Conservation (phyloP, 23 red algal species). For the Cyanidioschyzon merolae region DNA sequence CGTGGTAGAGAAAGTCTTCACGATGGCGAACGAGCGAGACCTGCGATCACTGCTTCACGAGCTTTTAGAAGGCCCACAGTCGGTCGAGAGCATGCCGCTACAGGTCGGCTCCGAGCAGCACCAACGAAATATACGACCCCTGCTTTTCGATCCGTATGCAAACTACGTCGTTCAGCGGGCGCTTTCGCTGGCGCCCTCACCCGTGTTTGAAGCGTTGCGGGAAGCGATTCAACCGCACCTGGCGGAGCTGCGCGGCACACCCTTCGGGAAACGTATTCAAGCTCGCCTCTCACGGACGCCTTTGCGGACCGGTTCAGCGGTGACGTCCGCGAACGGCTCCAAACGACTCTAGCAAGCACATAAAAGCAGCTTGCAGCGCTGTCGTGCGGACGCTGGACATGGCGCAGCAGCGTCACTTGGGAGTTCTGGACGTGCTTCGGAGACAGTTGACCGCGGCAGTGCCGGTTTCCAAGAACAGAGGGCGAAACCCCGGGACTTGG, state of each 20-base stretch:
- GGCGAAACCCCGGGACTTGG: too few species aligned
- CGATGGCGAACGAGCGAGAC: slow-evolving; percentile 33
- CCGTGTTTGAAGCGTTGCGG: slow-evolving; percentile 75
- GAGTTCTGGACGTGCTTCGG: too few species aligned
- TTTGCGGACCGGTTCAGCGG: too few species aligned
- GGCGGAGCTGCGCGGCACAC: slow-evolving; percentile 52
- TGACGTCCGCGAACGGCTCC: slow-evolving; percentile 39
- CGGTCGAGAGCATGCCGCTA: background rate
- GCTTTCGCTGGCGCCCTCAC: slow-evolving; percentile 54
- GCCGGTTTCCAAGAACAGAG: too few species aligned
- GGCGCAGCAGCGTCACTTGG: too few species aligned
- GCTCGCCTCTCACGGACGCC: slow-evolving; percentile 40
- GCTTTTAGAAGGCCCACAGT: slow-evolving; percentile 46
- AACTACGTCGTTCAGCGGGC: slow-evolving; percentile 95
- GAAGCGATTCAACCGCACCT: slow-evolving; percentile 90
- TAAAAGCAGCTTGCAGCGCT: background rate
- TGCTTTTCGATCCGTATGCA: slow-evolving; percentile 79
- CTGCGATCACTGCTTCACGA: slow-evolving; percentile 64
- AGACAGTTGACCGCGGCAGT: too few species aligned
- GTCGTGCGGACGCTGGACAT: background rate
- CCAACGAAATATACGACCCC: slow-evolving; percentile 26
- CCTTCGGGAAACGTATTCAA: slow-evolving; percentile 95
- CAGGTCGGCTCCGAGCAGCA: background rate
- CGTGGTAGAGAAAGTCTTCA: slow-evolving; percentile 94
- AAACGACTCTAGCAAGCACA: background rate